These are phyloP conservation scores for Chytriomyces sp. DNA, from an alignment of 192 early-diverging fungal genomes.

Conservation along the genomic window DNA sequence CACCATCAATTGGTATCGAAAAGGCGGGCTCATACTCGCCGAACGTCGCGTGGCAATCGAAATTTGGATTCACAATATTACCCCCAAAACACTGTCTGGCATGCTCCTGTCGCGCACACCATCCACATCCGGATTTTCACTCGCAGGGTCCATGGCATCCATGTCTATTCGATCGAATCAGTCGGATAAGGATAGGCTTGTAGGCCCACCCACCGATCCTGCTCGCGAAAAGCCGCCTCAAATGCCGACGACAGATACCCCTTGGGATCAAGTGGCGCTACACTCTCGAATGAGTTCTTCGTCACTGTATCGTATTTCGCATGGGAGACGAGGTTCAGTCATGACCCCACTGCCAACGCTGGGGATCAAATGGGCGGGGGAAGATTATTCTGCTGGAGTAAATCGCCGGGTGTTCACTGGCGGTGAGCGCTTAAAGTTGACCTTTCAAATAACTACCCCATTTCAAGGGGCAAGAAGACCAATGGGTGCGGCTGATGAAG, in stretches of 20 bases:
- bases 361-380: conserved; percentile 7
- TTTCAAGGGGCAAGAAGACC: neutral
- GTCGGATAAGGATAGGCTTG: neutral
- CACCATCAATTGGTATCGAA: conserved; percentile 32
- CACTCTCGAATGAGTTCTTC: neutral
- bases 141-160: neutral
- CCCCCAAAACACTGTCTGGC: conserved; percentile 25
- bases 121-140: neutral
- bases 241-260: too few species aligned
- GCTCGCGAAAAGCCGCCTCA: too few species aligned
- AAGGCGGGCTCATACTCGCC: conserved; percentile 22
- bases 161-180: neutral
- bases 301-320: neutral
- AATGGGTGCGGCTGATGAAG: neutral
- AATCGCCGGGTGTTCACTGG: conserved; percentile 20
- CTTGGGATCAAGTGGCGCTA: too few species aligned
- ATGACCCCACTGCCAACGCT: neutral
- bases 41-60: conserved; percentile 33
- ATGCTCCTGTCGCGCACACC: conserved; percentile 27
- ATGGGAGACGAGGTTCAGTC: neutral
- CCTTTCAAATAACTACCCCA: neutral
- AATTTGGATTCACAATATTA: conserved; percentile 33
- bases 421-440: conserved; percentile 15
- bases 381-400: conserved; percentile 9
- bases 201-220: too few species aligned